A percentile compares a stretch with the other conserved stretches of the same genome.
Evolutionary conservation across 2,329 filamentous ascomycete genomes (phyloP).

Genomic region (Cladosporium velox): DNA sequence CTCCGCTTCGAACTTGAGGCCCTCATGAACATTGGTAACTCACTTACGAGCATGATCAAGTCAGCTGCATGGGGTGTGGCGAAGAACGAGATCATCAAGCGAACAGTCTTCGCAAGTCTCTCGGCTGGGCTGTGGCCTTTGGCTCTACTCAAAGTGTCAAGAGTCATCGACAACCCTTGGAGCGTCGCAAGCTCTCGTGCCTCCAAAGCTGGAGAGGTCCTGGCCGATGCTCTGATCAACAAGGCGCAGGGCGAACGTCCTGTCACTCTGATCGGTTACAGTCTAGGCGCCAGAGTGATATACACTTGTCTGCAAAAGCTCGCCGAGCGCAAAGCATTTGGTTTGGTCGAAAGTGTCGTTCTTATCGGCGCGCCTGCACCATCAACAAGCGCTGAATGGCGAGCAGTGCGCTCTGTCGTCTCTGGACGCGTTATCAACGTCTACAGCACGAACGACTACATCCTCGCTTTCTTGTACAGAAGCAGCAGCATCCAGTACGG

Average conservation of each 20-base stretch:
- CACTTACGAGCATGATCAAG: slow-evolving; percentile 74
- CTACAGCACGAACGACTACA: slow-evolving; percentile 82
- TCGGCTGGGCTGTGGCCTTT: slow-evolving; percentile 53
- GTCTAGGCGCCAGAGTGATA: slow-evolving; percentile 59
- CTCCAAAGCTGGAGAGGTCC: slow-evolving; percentile 43
- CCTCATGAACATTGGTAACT: slow-evolving; percentile 73
- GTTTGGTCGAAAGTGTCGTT: slow-evolving; percentile 79
- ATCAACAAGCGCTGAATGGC: slow-evolving; percentile 71
- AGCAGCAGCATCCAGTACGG: slow-evolving; percentile 80
- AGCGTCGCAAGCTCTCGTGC: slow-evolving; percentile 41
- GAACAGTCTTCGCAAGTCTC: slow-evolving; percentile 51
- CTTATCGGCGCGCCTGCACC: slow-evolving; percentile 81
- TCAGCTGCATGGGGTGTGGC: slow-evolving; percentile 79
- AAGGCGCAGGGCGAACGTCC: slow-evolving; percentile 45
- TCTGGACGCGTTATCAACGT: slow-evolving; percentile 83
- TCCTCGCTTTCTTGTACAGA: slow-evolving; percentile 84
- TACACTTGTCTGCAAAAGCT: slow-evolving; percentile 78
- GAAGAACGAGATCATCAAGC: slow-evolving; percentile 72
- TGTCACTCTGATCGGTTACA: slow-evolving; percentile 44
- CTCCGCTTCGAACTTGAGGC: slow-evolving; percentile 81
- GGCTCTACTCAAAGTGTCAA: slow-evolving; percentile 47
- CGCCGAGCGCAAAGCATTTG: slow-evolving; percentile 77
- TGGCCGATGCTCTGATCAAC: slow-evolving; percentile 45
- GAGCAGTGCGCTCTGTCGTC: slow-evolving; percentile 73
- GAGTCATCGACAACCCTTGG: slow-evolving; percentile 45